Evolutionary conservation across 2,329 filamentous ascomycete species (phyloP).

Genomic region (Knoxdaviesia proteae): DNA sequence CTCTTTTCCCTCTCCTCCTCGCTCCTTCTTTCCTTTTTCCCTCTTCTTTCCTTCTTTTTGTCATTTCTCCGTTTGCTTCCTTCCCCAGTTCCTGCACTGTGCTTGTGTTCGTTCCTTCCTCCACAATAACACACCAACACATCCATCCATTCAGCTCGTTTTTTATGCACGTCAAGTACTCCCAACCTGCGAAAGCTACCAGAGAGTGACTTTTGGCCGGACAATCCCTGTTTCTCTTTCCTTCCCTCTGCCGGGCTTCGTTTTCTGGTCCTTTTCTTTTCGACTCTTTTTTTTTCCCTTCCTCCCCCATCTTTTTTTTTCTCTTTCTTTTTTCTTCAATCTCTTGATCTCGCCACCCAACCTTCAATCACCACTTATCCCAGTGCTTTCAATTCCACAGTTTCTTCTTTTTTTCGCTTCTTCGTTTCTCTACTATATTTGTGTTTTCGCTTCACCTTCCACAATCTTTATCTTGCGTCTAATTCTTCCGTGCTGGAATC

Average conservation of each 20-base stretch:
- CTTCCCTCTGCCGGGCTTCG: too few relatives aligned
- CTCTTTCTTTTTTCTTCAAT: background rate
- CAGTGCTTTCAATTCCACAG: too few relatives aligned
- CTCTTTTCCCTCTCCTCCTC: too few relatives aligned
- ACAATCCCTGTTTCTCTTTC: background rate
- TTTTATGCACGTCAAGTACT: too few relatives aligned
- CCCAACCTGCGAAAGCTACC: too few relatives aligned
- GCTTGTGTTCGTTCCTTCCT: background rate
- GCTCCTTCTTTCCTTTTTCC: too few relatives aligned
- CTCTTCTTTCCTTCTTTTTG: background rate
- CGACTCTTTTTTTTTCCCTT: slow-evolving; percentile 2
- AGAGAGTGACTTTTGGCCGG: too few relatives aligned
- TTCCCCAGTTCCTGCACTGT: background rate
- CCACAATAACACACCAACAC: background rate
- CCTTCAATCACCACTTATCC: background rate
- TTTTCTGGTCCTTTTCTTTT: background rate
- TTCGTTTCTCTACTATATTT: background rate
- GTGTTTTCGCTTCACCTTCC: too few relatives aligned
- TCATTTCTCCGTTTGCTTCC: background rate
- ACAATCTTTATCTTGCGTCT: too few relatives aligned
- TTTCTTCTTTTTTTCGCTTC: background rate
- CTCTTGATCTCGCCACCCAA: background rate
- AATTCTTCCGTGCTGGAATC: too few relatives aligned
- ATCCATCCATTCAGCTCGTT: too few relatives aligned
- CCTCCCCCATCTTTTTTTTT: background rate